Evolutionary conservation across 495 filamentous ascomycete species (phyloP).

Genomic region (Tuber microsphaerosporum): DNA sequence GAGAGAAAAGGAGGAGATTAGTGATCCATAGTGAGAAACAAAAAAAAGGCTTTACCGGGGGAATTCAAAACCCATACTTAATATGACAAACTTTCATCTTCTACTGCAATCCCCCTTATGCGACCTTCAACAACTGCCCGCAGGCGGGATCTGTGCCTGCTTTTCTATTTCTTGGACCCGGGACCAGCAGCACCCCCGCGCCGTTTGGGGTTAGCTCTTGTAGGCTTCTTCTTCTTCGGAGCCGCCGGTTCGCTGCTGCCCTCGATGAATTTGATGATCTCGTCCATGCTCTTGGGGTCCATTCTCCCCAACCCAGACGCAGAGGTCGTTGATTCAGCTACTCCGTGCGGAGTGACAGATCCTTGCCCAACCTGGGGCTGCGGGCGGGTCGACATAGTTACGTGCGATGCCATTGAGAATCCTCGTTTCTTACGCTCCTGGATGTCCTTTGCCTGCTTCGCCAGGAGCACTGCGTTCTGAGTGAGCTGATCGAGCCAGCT

Average conservation of each 20-base stretch:
- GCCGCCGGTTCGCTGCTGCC: constrained; percentile 58
- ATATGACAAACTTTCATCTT: neutral
- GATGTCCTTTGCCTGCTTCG: constrained; percentile 81
- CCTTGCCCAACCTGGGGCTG: constrained; percentile 52
- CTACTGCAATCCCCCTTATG: neutral
- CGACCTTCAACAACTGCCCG: neutral
- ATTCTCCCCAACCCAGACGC: constrained; percentile 43
- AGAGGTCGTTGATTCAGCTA: constrained; percentile 45
- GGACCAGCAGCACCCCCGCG: constrained; percentile 45
- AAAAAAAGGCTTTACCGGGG: neutral
- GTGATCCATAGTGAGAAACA: neutral
- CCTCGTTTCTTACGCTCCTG: constrained; percentile 62
- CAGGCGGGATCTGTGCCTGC: neutral
- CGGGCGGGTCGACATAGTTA: constrained; percentile 43
- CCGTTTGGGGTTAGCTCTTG: constrained; percentile 65
- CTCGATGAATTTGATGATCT: constrained; percentile 80
- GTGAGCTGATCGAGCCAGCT: constrained; percentile 95
- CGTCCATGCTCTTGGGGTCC: constrained; percentile 73
- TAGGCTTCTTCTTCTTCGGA: constrained; percentile 66
- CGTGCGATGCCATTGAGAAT: constrained; percentile 53
- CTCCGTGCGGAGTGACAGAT: constrained; percentile 25
- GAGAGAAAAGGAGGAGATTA: neutral
- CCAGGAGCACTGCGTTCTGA: constrained; percentile 84
- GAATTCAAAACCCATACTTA: neutral
- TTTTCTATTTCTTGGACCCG: constrained; percentile 21